Evolutionary conservation across 768 basidiomycete species (phyloP), one percentile per base, ranked within the genome.

Genomic region (Rhodotorula babjevae): DNA sequence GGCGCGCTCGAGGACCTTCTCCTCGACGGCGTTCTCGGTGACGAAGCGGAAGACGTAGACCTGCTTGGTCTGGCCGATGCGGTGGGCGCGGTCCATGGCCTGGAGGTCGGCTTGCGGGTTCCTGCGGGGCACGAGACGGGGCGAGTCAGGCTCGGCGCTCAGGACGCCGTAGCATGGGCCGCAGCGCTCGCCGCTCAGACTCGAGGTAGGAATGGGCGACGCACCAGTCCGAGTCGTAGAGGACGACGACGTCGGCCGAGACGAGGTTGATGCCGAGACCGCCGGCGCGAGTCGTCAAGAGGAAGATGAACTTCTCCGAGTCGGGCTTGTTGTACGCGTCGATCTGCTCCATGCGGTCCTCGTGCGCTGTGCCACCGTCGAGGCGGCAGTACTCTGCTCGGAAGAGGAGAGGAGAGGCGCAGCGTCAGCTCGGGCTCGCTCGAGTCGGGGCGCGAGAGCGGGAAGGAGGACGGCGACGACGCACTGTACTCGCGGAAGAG

Each of bases 101-200:
- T 99, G 96, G 59, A 99, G 82, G 83, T 99, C 96, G 4, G 95
- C 96, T 82, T 99, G 96, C 3, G 96, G 95, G 81, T 98, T 99
- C 93, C 90, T 92, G 75, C 19, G 31, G 16, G 21, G 10, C 4
- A 36, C 5, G 36, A 36, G 36, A 36, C 9, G 49, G 25, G 29
- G 5, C 2, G 19, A 10, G n/a, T 18, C 42, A 47, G n/a, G 25
- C 10, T 33, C 21, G 29, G 19, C n/a, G 50, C 16, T 19, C 15
- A 15, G 15, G 23, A 12, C n/a, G n/a, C n/a, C n/a, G n/a, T n/a
- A n/a, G n/a, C n/a, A n/a, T 29, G 44, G 11, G 15, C 8, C 21
- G 47, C 23, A 11, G 29, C 36, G 36, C 36, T 36, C 36, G 36
- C 36, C 36, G 36, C 36, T 36, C 36, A 36, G 36, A 9, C 36